Evolutionary conservation across 2,329 filamentous ascomycete genomes (phyloP).

Genomic region (Alternaria arborescens): DNA sequence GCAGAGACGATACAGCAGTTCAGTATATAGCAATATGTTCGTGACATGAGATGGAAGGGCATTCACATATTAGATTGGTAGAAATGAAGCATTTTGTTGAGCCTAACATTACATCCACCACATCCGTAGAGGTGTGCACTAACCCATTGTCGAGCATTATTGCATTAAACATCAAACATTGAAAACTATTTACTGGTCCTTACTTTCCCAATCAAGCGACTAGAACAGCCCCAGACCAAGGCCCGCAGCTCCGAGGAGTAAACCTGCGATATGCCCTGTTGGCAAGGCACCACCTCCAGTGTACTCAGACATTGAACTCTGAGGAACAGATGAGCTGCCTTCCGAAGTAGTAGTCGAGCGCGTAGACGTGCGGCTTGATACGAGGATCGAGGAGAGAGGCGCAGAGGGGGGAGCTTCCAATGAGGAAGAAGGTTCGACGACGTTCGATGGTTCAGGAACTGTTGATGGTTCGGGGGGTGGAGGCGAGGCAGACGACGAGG

Average conservation of each 20-base stretch:
- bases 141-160: not conserved
- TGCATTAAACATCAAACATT: slow-evolving; percentile 13
- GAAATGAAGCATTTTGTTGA: not conserved
- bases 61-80: not conserved
- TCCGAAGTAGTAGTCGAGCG: slow-evolving; percentile 15
- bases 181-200: not conserved
- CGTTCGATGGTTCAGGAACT: not conserved
- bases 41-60: no score
- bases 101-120: slow-evolving; percentile 10
- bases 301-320: slow-evolving; percentile 16
- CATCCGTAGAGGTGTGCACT: slow-evolving; percentile 2
- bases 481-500: slow-evolving; percentile 2
- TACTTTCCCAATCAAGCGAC: not conserved
- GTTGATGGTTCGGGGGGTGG: slow-evolving; percentile 1
- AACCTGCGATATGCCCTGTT: slow-evolving; percentile 27
- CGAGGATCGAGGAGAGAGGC: not conserved
- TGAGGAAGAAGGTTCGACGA: slow-evolving; percentile 1
- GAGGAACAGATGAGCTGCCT: slow-evolving; percentile 9
- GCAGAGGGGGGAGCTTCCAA: not conserved
- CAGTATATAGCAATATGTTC: not conserved
- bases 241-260: slow-evolving; percentile 36
- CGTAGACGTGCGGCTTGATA: slow-evolving; percentile 20
- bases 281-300: slow-evolving; percentile 29
- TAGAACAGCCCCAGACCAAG: slow-evolving; percentile 36
- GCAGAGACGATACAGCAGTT: not conserved